Evolutionary conservation across 495 filamentous ascomycete species (phyloP), one percentile per base, ranked within the genome.

Genomic region (Annulohypoxylon bovei): DNA sequence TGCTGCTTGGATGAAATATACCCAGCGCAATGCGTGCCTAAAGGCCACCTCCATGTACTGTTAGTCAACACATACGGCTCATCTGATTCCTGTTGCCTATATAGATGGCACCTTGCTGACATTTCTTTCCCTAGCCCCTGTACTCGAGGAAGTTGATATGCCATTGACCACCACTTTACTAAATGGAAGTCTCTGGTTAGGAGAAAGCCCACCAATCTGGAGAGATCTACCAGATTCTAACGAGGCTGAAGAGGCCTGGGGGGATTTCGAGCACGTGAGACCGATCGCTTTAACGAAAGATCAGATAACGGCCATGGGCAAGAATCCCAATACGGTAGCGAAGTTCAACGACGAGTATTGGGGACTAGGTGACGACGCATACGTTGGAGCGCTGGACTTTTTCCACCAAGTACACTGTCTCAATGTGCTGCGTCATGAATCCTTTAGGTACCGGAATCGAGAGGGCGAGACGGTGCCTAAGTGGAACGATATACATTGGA

Each of bases 361-460:
- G 61, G 72, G 75, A 1, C 47, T 79, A 11, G 78, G 76, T 6
- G 61, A 75, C 39, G 73, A 81, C 35, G 78, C 77, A 0, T 79
- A 78, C 25, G 75, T 78, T 42, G 77, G 57, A n/a, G 47, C 68
- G 27, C 37, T 78, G 25, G 76, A 76, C 58, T 53, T 75, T 14
- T 77, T 73, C 71, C 76, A 76, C 61, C 73, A 75, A 28, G 66
- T 79, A 20, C 72, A 79, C 59, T 78, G 75, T 56, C 55, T 79
- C 28, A 70, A 75, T 44, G 39, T 63, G 14, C 57, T 80, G 1
- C 71, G 71, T 9, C 61, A 75, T 32, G 68, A 71, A 22, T 5
- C 66, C 16, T 68, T 68, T 32, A 56, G 66, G 23, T 68, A 62
- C 32, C 58, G 52, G 50, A 27, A 32, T 20, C 58, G 57, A 23